Percentiles rank a stretch among this genome's conserved stretches.
Conservation (phyloP, 257 asterid species). For the Buddleja alternifolia region DNA sequence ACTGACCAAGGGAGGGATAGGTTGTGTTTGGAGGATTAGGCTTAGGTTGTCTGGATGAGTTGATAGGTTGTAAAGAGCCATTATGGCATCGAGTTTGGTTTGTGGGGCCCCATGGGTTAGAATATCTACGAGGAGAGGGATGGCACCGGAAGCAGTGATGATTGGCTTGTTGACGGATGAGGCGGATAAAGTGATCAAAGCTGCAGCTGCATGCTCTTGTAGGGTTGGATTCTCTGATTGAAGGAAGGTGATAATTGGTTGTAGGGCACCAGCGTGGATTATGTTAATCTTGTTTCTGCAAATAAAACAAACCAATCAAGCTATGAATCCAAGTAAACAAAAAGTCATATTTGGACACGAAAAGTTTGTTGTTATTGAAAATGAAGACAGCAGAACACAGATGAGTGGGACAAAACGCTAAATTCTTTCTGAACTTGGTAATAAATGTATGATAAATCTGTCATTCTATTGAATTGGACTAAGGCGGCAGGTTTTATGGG, state of each 20-base stretch:
- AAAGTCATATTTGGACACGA: too few species aligned
- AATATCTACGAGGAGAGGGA: slow-evolving; percentile 78
- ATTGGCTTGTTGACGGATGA: slow-evolving; percentile 84
- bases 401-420: too few species aligned
- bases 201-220: slow-evolving; percentile 83
- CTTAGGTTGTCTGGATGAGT: slow-evolving; percentile 58
- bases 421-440: too few species aligned
- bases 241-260: slow-evolving; percentile 76
- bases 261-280: slow-evolving; percentile 76
- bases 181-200: slow-evolving; percentile 88
- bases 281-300: slow-evolving; percentile 83
- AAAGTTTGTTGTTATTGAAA: too few species aligned
- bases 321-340: too few species aligned
- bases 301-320: not conserved
- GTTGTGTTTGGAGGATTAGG: slow-evolving; percentile 60
- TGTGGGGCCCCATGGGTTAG: slow-evolving; percentile 55
- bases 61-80: slow-evolving; percentile 93
- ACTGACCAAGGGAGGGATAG: slow-evolving; percentile 63
- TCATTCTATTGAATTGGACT: too few species aligned
- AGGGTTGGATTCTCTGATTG: slow-evolving; percentile 55
- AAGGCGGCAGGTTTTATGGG: too few species aligned
- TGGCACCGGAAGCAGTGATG: slow-evolving; percentile 75
- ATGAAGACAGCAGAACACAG: too few species aligned
- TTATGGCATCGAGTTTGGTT: slow-evolving; percentile 75
- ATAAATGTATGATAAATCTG: too few species aligned